phyloP scores from a whole-genome alignment of 192 early-diverging fungal species.

The Linnemannia exigua region DNA sequence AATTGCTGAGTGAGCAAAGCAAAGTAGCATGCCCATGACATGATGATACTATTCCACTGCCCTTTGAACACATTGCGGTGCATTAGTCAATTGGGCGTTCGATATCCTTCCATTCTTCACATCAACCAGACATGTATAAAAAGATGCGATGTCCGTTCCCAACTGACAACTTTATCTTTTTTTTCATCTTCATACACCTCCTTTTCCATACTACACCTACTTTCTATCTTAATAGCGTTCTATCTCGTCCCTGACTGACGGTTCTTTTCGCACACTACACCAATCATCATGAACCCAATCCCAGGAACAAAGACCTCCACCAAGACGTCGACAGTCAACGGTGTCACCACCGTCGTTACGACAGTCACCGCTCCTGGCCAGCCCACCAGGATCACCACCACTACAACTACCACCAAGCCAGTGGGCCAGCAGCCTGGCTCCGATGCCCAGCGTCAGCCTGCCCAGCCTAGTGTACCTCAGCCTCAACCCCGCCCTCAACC shows the following conservation, averaged over 20 bases:
- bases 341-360: constrained; percentile 44
- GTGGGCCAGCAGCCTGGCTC: constrained; percentile 21
- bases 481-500: constrained; percentile 32
- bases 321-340: constrained; percentile 49
- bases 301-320: constrained; percentile 55
- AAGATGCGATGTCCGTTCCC: background rate
- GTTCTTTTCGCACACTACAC: background rate
- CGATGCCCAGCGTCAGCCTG: constrained; percentile 16
- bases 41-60: too few relatives aligned
- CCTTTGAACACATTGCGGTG: background rate
- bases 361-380: constrained; percentile 46
- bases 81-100: constrained; percentile 7
- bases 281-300: constrained; percentile 37
- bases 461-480: constrained; percentile 27
- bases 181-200: too few relatives aligned
- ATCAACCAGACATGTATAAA: background rate
- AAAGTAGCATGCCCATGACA: background rate
- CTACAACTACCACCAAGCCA: constrained; percentile 42
- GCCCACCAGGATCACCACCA: constrained; percentile 50
- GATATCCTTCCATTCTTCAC: background rate
- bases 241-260: background rate
- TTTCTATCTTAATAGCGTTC: constrained; percentile 11
- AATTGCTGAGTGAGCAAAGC: background rate
- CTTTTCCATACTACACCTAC: background rate
- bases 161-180: too few relatives aligned